Conservation (phyloP, 345 rosid species). For the Syzygium oleosum region DNA sequence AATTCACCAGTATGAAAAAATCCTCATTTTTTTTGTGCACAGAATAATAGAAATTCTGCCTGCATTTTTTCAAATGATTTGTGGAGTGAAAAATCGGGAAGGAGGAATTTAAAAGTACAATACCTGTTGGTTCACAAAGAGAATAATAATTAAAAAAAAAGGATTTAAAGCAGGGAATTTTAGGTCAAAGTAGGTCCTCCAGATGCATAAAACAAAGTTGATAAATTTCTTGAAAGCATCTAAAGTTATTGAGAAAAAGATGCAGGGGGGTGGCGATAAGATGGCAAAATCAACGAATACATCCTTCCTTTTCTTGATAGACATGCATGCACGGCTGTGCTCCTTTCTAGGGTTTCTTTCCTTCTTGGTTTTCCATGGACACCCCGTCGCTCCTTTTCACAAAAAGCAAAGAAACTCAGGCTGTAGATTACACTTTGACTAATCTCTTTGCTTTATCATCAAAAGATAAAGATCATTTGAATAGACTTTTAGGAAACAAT, state of each 20-base stretch:
- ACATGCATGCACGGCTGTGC: not conserved
- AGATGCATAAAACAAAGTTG: not conserved
- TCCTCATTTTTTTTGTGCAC: not conserved
- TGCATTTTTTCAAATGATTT: not conserved
- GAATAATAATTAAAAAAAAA: not conserved
- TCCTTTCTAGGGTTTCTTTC: not conserved
- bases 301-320: not conserved
- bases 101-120: not conserved
- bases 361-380: not conserved
- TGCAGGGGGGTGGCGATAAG: not conserved
- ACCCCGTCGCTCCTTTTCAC: not conserved
- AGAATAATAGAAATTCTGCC: not conserved
- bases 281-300: not conserved
- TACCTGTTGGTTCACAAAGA: not conserved
- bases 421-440: not conserved
- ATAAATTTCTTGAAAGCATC: not conserved
- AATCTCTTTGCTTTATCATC: not conserved
- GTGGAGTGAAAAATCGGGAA: not conserved
- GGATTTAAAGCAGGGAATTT: not conserved
- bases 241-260: not conserved
- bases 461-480: not conserved
- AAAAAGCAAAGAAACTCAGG: not conserved
- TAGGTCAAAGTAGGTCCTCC: not conserved
- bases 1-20: not conserved
- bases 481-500: not conserved